Conservation (phyloP, 169 alveolate species). For the Cryptosporidium muris region DNA sequence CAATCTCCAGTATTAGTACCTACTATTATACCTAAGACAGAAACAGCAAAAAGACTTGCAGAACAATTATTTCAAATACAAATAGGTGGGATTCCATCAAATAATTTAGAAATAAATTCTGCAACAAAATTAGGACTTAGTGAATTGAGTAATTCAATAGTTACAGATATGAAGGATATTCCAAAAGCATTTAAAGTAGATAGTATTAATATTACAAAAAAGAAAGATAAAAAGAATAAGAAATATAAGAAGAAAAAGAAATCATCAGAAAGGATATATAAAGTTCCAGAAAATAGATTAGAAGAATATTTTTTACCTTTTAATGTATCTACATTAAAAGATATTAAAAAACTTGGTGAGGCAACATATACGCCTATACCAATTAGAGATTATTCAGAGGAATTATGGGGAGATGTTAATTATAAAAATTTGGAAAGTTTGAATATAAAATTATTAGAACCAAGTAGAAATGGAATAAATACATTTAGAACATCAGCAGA, state of each 20-base stretch:
- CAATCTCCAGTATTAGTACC: not conserved
- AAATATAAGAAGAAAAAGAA: not conserved
- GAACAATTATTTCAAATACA: slow-evolving; percentile 11
- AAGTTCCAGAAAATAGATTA: slow-evolving; percentile 5
- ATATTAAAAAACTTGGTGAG: slow-evolving; percentile 7
- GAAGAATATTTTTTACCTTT: slow-evolving; percentile 3
- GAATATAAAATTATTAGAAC: not conserved
- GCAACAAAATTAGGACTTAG: not conserved
- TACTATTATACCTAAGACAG: slow-evolving; percentile 4
- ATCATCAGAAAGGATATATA: not conserved
- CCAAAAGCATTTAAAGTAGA: not conserved
- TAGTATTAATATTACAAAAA: not conserved
- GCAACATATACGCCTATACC: slow-evolving; percentile 15
- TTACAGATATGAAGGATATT: not conserved
- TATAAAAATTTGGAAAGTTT: not conserved
- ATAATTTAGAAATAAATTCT: not conserved
- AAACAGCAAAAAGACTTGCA: slow-evolving; percentile 15
- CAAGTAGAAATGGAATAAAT: not conserved
- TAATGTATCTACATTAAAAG: slow-evolving; percentile 41
- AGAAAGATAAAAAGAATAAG: slow-evolving; percentile 1
- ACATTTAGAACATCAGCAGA: slow-evolving; percentile 47
- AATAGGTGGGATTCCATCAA: not conserved
- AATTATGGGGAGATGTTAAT: slow-evolving; percentile 24
- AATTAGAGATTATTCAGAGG: slow-evolving; percentile 10
- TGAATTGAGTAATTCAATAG: not conserved